Conservation (phyloP, 768 basidiomycete genomes). For the Amanita subjunquillea region DNA sequence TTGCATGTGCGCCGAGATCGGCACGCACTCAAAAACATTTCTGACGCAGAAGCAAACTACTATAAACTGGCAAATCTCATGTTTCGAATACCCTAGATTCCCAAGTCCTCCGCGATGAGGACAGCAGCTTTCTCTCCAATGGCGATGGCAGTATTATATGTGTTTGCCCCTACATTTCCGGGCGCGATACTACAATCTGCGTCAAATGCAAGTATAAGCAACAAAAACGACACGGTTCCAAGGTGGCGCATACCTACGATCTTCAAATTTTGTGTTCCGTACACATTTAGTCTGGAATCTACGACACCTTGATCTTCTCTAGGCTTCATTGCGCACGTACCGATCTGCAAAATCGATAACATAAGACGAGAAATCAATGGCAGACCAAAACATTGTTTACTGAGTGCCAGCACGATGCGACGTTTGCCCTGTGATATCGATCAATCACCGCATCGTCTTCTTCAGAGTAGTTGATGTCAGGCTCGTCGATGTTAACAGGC, state of each 20-base stretch:
- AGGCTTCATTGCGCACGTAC: slow-evolving; percentile 63
- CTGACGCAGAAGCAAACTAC: too few relatives aligned
- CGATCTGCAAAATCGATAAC: slow-evolving; percentile 27
- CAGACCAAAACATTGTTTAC: slow-evolving; percentile 13
- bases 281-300: slow-evolving; percentile 50
- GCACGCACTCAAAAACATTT: too few relatives aligned
- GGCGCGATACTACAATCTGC: slow-evolving; percentile 30
- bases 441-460: slow-evolving; percentile 36
- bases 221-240: neutral
- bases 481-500: slow-evolving; percentile 22
- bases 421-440: slow-evolving; percentile 21
- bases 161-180: slow-evolving; percentile 29
- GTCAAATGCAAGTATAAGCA: neutral
- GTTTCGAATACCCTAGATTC: slow-evolving; percentile 13
- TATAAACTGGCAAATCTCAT: neutral
- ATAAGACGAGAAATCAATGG: neutral
- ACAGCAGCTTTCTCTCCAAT: slow-evolving; percentile 56
- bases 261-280: slow-evolving; percentile 46
- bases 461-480: slow-evolving; percentile 27
- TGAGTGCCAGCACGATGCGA: slow-evolving; percentile 35
- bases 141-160: slow-evolving; percentile 29
- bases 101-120: slow-evolving; percentile 45
- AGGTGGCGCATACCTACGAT: slow-evolving; percentile 36
- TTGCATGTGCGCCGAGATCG: too few relatives aligned
- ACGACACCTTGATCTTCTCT: slow-evolving; percentile 49